These are phyloP conservation scores for Jaltomata sinuosa DNA, from an alignment of 257 asterid genomes.

Conservation along the genomic window DNA sequence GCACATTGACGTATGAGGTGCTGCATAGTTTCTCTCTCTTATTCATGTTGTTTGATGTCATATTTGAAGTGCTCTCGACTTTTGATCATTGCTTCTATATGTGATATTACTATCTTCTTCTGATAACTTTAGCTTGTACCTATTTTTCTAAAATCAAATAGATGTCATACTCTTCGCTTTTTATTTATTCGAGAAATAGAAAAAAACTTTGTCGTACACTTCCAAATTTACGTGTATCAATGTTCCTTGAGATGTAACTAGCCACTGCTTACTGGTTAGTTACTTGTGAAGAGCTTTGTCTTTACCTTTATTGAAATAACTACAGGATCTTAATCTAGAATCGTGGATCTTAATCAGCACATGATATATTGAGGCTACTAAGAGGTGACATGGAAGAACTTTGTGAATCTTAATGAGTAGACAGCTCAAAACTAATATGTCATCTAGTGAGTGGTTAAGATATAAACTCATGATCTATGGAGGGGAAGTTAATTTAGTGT, in stretches of 20 bases:
- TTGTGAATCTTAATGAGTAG: background rate
- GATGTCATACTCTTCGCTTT: background rate
- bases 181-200: background rate
- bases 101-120: background rate
- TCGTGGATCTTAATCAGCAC: background rate
- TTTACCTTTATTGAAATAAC: background rate
- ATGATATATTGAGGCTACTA: background rate
- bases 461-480: background rate
- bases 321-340: background rate
- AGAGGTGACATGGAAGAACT: background rate
- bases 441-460: background rate
- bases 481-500: background rate
- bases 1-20: constrained; percentile 84
- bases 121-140: background rate
- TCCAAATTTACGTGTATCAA: background rate
- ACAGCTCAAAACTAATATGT: background rate
- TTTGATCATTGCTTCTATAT: background rate
- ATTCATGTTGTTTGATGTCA: background rate
- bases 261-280: background rate
- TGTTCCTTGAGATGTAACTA: background rate
- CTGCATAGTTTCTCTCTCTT: background rate
- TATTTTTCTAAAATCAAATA: background rate
- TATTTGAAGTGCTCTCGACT: background rate
- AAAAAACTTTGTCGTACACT: background rate
- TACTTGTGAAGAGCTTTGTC: background rate